Conservation (phyloP, 495 filamentous ascomycete species). For the Xylaria sp. region DNA sequence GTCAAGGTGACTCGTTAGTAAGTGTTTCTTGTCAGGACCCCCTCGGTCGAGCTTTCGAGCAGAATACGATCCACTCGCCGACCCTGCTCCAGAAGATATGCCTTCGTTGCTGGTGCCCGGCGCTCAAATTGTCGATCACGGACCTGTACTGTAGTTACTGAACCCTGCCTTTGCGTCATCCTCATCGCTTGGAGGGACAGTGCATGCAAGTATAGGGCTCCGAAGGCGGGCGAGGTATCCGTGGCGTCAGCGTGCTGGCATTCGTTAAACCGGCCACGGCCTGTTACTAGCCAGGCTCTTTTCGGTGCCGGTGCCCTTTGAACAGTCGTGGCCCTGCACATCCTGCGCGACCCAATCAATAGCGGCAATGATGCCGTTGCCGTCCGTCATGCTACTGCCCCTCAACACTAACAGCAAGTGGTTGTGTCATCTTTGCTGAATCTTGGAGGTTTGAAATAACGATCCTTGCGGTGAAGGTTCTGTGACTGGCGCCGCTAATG, state of each 20-base stretch:
- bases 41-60: no score
- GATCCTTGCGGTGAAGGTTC: conserved; percentile 68
- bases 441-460: conserved; percentile 63
- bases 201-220: conserved; percentile 54
- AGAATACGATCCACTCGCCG: conserved; percentile 51
- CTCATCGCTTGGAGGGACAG: conserved; percentile 54
- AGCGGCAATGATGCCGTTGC: conserved; percentile 53
- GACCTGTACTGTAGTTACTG: conserved; percentile 63
- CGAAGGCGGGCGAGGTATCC: conserved; percentile 53
- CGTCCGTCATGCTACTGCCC: conserved; percentile 48
- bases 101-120: conserved; percentile 55
- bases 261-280: conserved; percentile 44
- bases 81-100: conserved; percentile 51
- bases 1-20: conserved; percentile 38
- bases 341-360: conserved; percentile 54
- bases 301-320: conserved; percentile 44
- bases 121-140: conserved; percentile 58
- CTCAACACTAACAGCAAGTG: conserved; percentile 68
- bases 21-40: background rate
- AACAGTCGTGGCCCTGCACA: conserved; percentile 34
- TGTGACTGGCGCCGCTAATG: conserved; percentile 47
- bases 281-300: conserved; percentile 49
- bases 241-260: conserved; percentile 41
- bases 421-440: conserved; percentile 63
- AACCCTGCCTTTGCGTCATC: conserved; percentile 50